Percentiles rank a stretch among this genome's conserved stretches.
Conservation (phyloP, 495 filamentous ascomycete genomes). For the Aspergillus sparsus region DNA sequence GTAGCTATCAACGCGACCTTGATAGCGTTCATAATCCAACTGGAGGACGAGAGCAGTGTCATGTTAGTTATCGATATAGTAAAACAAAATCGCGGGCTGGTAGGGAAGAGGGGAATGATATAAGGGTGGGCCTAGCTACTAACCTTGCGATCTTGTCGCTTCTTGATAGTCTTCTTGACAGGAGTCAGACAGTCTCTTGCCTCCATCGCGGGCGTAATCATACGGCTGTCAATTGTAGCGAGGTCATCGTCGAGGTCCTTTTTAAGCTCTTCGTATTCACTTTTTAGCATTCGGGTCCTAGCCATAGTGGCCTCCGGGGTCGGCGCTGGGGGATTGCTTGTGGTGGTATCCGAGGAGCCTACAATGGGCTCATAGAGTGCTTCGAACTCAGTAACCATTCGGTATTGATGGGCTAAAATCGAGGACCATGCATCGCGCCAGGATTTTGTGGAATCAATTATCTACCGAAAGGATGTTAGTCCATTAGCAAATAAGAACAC, state of each 20-base stretch:
- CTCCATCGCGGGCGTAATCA: conserved; percentile 71
- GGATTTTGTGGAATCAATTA: conserved; percentile 75
- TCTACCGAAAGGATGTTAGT: conserved; percentile 25
- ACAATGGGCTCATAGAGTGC: conserved; percentile 81
- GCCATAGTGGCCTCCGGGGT: conserved; percentile 67
- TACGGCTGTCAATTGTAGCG: conserved; percentile 65
- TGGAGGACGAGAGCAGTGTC: conserved; percentile 13
- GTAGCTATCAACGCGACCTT: conserved; percentile 69
- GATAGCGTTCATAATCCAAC: conserved; percentile 82
- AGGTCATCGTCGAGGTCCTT: conserved; percentile 76
- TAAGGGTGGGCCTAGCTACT: background rate
- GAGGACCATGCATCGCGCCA: conserved; percentile 87
- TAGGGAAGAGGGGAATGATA: background rate
- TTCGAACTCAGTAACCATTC: conserved; percentile 70
- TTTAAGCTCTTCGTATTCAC: conserved; percentile 72
- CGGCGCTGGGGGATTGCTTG: conserved; percentile 49
- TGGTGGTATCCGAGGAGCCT: conserved; percentile 57
- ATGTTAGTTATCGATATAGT: background rate
- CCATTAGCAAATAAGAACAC: background rate
- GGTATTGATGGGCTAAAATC: conserved; percentile 70
- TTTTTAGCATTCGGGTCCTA: conserved; percentile 66
- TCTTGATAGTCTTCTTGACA: conserved; percentile 89
- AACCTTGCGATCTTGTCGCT: conserved; percentile 81
- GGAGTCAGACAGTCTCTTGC: conserved; percentile 72
- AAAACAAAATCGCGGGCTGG: too few species aligned